phyloP scores from a whole-genome alignment of 1,284 basidiomycete genomes.

The Jaminaea rosea region DNA sequence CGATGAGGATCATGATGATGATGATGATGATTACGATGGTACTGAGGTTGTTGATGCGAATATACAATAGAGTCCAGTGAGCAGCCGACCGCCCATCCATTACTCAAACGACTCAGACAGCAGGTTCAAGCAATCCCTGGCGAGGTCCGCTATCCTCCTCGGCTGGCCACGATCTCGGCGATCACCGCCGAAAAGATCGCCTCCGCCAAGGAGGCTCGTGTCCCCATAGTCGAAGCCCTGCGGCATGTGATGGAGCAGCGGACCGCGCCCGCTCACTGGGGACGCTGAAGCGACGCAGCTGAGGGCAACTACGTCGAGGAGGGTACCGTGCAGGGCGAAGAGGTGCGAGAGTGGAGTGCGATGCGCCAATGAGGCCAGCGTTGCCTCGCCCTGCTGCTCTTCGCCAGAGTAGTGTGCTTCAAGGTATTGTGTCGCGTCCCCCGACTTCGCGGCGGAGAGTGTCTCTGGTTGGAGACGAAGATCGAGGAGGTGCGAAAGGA shows the following conservation, averaged over 20 bases:
- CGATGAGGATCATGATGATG: too few species aligned
- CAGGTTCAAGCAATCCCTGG: neutral
- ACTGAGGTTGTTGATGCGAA: too few species aligned
- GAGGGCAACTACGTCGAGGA: neutral
- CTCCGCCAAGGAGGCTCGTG: neutral
- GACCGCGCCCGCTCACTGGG: neutral
- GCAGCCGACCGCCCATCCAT: too few species aligned
- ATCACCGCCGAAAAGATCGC: neutral
- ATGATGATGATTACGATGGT: too few species aligned
- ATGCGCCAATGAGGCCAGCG: neutral
- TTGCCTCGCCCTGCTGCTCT: neutral
- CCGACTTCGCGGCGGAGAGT: neutral
- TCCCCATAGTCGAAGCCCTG: neutral
- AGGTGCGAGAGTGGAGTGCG: neutral
- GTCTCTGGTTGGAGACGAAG: constrained; percentile 10
- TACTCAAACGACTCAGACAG: too few species aligned
- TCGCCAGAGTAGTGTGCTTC: neutral
- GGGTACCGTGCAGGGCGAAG: neutral
- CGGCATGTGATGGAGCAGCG: neutral
- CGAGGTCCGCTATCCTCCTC: neutral
- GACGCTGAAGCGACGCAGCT: neutral
- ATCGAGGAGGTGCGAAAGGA: constrained; percentile 50
- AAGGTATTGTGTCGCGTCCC: neutral
- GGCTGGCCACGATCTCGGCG: neutral
- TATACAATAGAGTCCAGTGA: too few species aligned